Conservation (phyloP, 805 yeast species). For the Saccharomycopsis sp. region DNA sequence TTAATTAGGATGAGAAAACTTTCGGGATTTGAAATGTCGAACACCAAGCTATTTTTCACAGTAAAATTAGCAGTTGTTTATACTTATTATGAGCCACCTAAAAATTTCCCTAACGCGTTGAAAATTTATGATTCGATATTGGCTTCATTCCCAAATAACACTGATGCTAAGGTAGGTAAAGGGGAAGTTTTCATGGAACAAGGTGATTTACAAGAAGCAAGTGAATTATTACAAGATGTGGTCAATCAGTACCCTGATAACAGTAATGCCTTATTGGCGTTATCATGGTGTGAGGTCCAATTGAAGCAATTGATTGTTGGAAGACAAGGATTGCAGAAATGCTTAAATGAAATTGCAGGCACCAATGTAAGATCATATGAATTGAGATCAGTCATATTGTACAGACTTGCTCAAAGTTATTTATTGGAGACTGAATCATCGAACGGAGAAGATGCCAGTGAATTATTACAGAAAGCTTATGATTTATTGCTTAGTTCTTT, state of each 20-base stretch:
- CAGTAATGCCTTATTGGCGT: constrained; percentile 55
- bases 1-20: constrained; percentile 42
- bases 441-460: constrained; percentile 24
- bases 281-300: constrained; percentile 71
- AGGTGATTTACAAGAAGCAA: constrained; percentile 50
- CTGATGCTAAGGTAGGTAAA: constrained; percentile 71
- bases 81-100: constrained; percentile 86
- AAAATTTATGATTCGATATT: constrained; percentile 62
- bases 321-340: constrained; percentile 38
- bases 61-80: constrained; percentile 68
- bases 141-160: constrained; percentile 36
- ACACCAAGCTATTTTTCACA: constrained; percentile 53
- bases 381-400: constrained; percentile 50
- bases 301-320: constrained; percentile 47
- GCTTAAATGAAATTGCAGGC: constrained; percentile 41
- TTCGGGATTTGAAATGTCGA: constrained; percentile 40
- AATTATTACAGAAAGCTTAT: constrained; percentile 43
- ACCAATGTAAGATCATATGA: constrained; percentile 47
- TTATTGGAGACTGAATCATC: constrained; percentile 29
- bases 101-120: constrained; percentile 70
- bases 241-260: constrained; percentile 44
- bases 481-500: constrained; percentile 53
- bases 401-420: constrained; percentile 70
- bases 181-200: constrained; percentile 70
- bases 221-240: constrained; percentile 43